Evolutionary conservation across 768 basidiomycete genomes (phyloP).

Genomic region (Calvatia gigantea): DNA sequence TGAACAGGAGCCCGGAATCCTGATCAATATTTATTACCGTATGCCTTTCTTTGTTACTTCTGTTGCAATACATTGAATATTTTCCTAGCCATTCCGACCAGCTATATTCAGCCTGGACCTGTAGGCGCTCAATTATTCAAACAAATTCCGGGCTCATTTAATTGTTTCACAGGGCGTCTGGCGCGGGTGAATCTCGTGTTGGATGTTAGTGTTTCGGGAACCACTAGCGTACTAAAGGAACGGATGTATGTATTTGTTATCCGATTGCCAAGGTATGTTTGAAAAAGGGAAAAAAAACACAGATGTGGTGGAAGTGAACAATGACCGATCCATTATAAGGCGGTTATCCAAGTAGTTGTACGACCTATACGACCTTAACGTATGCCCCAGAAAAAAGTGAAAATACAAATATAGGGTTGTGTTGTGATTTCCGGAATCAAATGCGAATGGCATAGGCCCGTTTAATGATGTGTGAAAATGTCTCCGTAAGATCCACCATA

Average conservation of each 20-base stretch:
- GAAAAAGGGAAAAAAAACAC: not conserved
- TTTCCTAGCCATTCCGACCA: conserved; percentile 12
- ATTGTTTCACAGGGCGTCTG: conserved; percentile 15
- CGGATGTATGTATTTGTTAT: not conserved
- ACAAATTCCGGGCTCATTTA: not conserved
- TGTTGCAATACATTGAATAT: not conserved
- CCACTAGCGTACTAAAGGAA: not conserved
- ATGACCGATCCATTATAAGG: not conserved
- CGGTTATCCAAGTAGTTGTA: not conserved
- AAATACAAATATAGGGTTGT: not conserved
- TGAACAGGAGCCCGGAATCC: conserved; percentile 17
- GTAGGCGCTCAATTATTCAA: conserved; percentile 5
- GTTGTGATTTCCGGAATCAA: not conserved
- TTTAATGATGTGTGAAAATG: not conserved
- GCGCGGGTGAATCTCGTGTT: conserved; percentile 12
- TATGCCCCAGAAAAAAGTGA: not conserved
- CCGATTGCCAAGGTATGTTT: no score
- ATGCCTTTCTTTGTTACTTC: not conserved
- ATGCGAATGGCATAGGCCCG: not conserved
- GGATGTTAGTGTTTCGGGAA: not conserved
- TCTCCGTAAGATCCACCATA: not conserved
- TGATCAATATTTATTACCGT: conserved; percentile 20
- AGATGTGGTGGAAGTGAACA: not conserved
- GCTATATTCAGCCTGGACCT: conserved; percentile 18
- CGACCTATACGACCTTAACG: not conserved